Evolutionary conservation across 1,284 basidiomycete species (phyloP).

Genomic region (Irpex sp.): DNA sequence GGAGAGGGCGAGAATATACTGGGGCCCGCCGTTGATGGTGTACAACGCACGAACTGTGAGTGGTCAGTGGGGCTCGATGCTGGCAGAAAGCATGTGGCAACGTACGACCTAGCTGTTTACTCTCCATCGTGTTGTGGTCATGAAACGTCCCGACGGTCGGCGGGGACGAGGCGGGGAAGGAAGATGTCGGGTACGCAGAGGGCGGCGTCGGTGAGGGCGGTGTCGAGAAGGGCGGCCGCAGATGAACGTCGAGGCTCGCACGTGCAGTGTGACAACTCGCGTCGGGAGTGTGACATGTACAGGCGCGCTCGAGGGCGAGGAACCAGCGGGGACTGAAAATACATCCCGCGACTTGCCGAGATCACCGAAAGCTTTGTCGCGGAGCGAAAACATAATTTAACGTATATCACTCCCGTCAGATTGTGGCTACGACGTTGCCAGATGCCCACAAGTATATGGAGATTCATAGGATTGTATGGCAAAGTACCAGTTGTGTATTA

Average conservation of each 20-base stretch:
- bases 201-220: not conserved
- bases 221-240: too few relatives aligned
- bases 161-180: not conserved
- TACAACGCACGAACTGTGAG: slow-evolving; percentile 27
- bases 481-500: too few relatives aligned
- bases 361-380: not conserved
- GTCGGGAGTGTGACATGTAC: slow-evolving; percentile 2
- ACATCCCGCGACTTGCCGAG: not conserved
- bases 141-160: not conserved
- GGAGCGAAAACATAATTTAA: not conserved
- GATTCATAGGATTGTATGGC: too few relatives aligned
- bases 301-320: not conserved
- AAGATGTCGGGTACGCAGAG: not conserved
- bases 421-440: too few relatives aligned
- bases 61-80: not conserved
- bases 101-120: slow-evolving; percentile 11
- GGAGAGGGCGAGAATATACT: slow-evolving; percentile 31
- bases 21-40: slow-evolving; percentile 27
- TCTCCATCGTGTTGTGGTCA: slow-evolving; percentile 8
- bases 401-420: too few relatives aligned
- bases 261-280: slow-evolving; percentile 7
- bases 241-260: not conserved
- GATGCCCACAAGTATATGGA: too few relatives aligned
- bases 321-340: not conserved
- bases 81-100: not conserved